phyloP scores from a whole-genome alignment of 1,284 basidiomycete genomes.

The Ceratorhiza oryzae-sativae region DNA sequence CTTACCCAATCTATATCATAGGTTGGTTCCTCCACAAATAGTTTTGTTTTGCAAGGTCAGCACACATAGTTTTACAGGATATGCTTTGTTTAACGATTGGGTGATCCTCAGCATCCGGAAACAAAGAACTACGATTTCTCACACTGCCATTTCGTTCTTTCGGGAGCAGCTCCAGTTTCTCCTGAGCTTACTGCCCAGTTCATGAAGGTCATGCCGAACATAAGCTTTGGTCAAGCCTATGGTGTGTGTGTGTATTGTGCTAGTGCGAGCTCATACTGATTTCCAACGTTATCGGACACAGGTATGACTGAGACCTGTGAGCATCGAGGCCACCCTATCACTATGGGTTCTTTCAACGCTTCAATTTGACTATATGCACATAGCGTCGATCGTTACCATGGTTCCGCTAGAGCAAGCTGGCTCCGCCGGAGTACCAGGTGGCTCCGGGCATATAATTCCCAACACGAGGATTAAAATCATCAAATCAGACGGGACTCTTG shows the following conservation, averaged over 20 bases:
- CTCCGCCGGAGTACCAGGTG: conserved; percentile 58
- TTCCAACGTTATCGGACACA: no score
- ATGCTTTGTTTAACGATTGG: background rate
- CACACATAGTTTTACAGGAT: background rate
- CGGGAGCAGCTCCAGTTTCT: conserved; percentile 77
- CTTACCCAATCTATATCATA: conserved; percentile 49
- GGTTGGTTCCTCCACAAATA: conserved; percentile 71
- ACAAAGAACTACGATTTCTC: conserved; percentile 71
- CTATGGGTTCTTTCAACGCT: no score
- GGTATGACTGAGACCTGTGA: no score
- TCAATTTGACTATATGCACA: no score
- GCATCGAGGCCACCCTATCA: no score
- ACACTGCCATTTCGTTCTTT: conserved; percentile 65
- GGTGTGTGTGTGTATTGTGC: no score
- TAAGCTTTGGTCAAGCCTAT: conserved; percentile 70
- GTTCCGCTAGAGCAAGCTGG: conserved; percentile 21
- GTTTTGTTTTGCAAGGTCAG: conserved; percentile 67
- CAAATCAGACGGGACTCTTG: conserved; percentile 66
- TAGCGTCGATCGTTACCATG: conserved; percentile 39
- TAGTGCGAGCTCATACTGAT: no score
- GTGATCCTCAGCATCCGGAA: conserved; percentile 62
- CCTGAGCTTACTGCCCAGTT: conserved; percentile 66
- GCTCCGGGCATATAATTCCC: conserved; percentile 64
- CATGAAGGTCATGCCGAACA: conserved; percentile 62
- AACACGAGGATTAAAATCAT: conserved; percentile 64